Base-by-base conservation (phyloP, 2,329 filamentous ascomycete genomes). In the Knoxdaviesia proteae region DNA sequence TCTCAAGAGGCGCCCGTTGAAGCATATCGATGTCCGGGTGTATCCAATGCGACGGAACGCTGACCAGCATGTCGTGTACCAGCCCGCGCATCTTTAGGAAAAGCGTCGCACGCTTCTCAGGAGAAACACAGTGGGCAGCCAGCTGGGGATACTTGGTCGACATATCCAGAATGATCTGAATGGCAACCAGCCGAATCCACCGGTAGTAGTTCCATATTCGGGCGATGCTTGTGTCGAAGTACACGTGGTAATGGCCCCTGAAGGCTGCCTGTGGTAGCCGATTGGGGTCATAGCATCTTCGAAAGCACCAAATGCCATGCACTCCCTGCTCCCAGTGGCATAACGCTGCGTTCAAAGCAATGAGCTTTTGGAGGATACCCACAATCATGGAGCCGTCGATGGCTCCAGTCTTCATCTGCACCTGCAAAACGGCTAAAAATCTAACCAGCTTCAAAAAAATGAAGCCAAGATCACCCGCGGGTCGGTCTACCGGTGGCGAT, bases 151-250 rank as follows among this genome's bases (percentile, higher is more conserved):
- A 62, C 1, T 50, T 51, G 36, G 55, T 53, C 5, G 54, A 53
- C 33, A 62, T 51, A 7, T 60, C 57, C 7, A 69, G 53, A 8
- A 77, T 62, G 37, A 62, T 58, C 46, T 73, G 63, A 50, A 63
- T 67, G 10, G 65, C 51, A 7, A 75, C 54, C 30, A 74, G 65
- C n/a, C 69, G 65, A 6, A 63, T 62, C 61, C 69, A 74, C 30
- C 74, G 69, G 49, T 69, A 74, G 48, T 76, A 66, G 46, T 69
- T 71, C 69, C 69, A 77, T 36, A 69, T 61, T 30, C 67, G 62
- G 6, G 65, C 68, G 11, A 63, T 56, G 61, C 65, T 72, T 43
- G 72, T 63, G 47, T 68, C 64, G 10, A 55, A 53, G 49, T 77
- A 77, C 29, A 62, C 52, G 51, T 77, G 71, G 49, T 71, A 76